Evolutionary conservation across 352 stramenopile genomes (phyloP).

Genomic region (Globisporangium solare): DNA sequence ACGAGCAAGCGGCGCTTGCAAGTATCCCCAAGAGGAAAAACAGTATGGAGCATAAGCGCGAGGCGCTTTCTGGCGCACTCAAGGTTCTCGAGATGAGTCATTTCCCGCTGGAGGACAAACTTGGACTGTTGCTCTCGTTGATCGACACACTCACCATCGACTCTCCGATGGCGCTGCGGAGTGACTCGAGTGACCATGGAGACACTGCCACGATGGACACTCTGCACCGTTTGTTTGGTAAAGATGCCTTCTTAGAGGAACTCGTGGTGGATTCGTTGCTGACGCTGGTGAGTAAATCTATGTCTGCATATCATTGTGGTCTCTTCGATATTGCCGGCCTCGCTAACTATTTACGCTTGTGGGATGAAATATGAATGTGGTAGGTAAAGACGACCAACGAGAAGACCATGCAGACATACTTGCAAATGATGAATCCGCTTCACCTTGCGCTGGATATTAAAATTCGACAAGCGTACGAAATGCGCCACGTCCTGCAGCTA

Average conservation of each 20-base stretch:
- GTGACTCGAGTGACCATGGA: conserved; percentile 4
- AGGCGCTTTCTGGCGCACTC: conserved; percentile 54
- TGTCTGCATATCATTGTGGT: too few relatives aligned
- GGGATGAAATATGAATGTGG: not conserved
- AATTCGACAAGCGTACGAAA: conserved; percentile 68
- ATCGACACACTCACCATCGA: conserved; percentile 49
- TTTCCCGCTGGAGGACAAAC: conserved; percentile 67
- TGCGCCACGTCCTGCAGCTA: conserved; percentile 66
- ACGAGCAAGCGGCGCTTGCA: not conserved
- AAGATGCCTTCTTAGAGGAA: conserved; percentile 61
- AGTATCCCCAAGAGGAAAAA: not conserved
- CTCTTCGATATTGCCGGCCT: not conserved
- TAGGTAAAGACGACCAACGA: conserved; percentile 49
- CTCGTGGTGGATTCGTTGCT: conserved; percentile 62
- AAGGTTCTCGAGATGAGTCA: conserved; percentile 54
- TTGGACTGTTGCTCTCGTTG: conserved; percentile 58
- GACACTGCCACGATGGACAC: conserved; percentile 30
- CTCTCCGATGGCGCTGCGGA: conserved; percentile 5
- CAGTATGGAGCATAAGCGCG: conserved; percentile 35
- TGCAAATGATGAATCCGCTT: conserved; percentile 50
- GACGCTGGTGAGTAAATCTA: conserved; percentile 47
- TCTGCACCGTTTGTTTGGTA: conserved; percentile 62
- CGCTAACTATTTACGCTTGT: too few relatives aligned
- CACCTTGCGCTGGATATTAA: conserved; percentile 63
- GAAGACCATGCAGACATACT: conserved; percentile 54